Conservation (phyloP, 352 stramenopile species). For the Aphanomyces stellatus region DNA sequence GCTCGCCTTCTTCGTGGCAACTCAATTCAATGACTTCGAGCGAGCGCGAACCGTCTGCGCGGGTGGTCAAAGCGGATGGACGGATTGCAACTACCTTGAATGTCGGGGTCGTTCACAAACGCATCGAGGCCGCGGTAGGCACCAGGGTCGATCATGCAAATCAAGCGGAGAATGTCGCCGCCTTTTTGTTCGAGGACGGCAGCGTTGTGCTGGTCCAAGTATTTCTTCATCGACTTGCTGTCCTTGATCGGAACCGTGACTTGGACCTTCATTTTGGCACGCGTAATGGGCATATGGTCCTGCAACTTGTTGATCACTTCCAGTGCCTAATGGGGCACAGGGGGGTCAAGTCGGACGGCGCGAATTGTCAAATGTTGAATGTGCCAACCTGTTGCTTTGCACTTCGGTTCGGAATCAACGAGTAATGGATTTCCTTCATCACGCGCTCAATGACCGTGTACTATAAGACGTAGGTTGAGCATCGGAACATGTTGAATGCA, state of each 20-base stretch:
- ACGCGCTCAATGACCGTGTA: conserved; percentile 93
- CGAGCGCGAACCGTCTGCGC: conserved; percentile 29
- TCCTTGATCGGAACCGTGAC: conserved; percentile 44
- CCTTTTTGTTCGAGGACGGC: conserved; percentile 58
- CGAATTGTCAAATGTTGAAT: neutral
- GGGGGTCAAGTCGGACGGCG: neutral
- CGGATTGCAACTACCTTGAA: conserved; percentile 23
- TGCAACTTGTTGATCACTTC: conserved; percentile 95
- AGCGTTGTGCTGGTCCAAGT: conserved; percentile 49
- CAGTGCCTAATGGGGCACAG: conserved; percentile 77
- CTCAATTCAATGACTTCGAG: conserved; percentile 91
- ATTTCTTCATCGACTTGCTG: conserved; percentile 47
- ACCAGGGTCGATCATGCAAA: conserved; percentile 65
- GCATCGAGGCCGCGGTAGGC: conserved; percentile 67
- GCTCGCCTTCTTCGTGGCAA: conserved; percentile 84
- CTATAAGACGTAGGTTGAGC: conserved; percentile 27
- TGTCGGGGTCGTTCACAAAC: conserved; percentile 51
- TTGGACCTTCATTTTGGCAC: conserved; percentile 96
- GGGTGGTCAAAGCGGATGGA: too few species aligned
- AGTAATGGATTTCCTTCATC: conserved; percentile 95
- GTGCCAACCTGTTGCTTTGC: conserved; percentile 95
- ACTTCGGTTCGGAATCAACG: conserved; percentile 89
- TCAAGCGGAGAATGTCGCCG: conserved; percentile 44
- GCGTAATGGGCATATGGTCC: conserved; percentile 89
- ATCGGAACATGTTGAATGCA: too few species aligned